Conservation (phyloP, 31 red algal species). For the Endocladia muricata region DNA sequence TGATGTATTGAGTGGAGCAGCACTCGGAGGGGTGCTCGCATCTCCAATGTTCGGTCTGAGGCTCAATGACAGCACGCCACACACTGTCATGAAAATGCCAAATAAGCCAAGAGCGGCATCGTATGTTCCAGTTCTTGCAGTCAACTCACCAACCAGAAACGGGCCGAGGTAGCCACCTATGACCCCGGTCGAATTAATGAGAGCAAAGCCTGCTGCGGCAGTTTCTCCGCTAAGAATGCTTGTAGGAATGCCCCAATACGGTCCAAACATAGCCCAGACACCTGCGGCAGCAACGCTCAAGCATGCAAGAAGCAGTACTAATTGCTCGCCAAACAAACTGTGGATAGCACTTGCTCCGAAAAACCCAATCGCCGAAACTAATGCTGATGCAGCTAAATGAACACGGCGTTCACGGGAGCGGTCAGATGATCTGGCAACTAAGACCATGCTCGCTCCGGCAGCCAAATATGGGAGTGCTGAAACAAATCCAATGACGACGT, state of each 20-base stretch:
- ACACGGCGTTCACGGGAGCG: constrained; percentile 45
- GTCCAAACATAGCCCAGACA: constrained; percentile 68
- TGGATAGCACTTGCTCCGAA: constrained; percentile 52
- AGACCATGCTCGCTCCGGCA: constrained; percentile 44
- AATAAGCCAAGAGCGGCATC: constrained; percentile 43
- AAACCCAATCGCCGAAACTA: constrained; percentile 52
- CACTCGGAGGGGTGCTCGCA: constrained; percentile 20
- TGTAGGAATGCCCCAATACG: constrained; percentile 71
- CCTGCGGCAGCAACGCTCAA: constrained; percentile 55
- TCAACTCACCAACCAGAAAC: constrained; percentile 47
- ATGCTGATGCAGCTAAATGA: constrained; percentile 48
- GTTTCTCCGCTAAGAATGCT: constrained; percentile 64
- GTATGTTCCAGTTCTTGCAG: constrained; percentile 45
- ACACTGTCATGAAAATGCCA: constrained; percentile 54
- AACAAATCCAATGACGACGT: constrained; percentile 52
- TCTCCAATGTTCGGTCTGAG: constrained; percentile 51
- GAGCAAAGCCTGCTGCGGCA: constrained; percentile 60
- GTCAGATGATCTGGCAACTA: constrained; percentile 62
- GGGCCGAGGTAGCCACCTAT: constrained; percentile 57
- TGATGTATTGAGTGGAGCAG: constrained; percentile 22
- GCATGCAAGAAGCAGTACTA: constrained; percentile 29
- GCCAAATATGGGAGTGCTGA: constrained; percentile 53
- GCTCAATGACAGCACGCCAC: constrained; percentile 35
- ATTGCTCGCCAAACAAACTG: constrained; percentile 40
- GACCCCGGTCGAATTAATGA: constrained; percentile 69